phyloP scores from a whole-genome alignment of 192 early-diverging fungal species.

The Lobosporangium transversale region DNA sequence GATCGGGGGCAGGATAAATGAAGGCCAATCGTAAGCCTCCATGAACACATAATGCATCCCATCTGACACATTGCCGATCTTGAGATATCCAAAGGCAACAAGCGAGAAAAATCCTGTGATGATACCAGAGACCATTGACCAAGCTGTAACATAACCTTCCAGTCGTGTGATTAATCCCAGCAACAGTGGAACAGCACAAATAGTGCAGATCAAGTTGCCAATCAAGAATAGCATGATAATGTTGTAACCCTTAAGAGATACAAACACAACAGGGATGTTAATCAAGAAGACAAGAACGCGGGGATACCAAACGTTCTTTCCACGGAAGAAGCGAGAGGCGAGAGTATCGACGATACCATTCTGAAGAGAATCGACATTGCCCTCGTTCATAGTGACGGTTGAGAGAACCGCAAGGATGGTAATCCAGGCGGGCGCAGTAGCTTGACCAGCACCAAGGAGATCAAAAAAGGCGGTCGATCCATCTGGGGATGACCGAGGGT shows the following conservation, averaged over 20 bases:
- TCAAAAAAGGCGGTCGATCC: slow-evolving; percentile 75
- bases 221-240: slow-evolving; percentile 69
- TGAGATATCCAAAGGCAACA: slow-evolving; percentile 49
- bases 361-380: slow-evolving; percentile 74
- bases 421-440: slow-evolving; percentile 64
- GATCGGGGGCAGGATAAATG: slow-evolving; percentile 41
- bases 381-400: slow-evolving; percentile 71
- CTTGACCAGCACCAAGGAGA: slow-evolving; percentile 58
- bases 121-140: slow-evolving; percentile 44
- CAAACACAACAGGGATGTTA: slow-evolving; percentile 56
- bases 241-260: slow-evolving; percentile 66
- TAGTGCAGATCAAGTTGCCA: slow-evolving; percentile 69
- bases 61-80: slow-evolving; percentile 28
- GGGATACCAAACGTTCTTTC: slow-evolving; percentile 51
- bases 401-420: slow-evolving; percentile 66
- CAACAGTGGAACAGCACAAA: slow-evolving; percentile 66
- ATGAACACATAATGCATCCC: slow-evolving; percentile 49
- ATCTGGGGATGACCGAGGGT: slow-evolving; percentile 50
- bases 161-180: slow-evolving; percentile 59
- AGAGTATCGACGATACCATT: slow-evolving; percentile 74
- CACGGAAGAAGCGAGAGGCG: slow-evolving; percentile 61
- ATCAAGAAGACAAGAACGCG: slow-evolving; percentile 52
- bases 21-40: slow-evolving; percentile 52
- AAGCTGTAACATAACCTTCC: slow-evolving; percentile 49
- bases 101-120: slow-evolving; percentile 49